Base-by-base conservation (phyloP, 768 basidiomycete species). In the Lentinula detonsa region DNA sequence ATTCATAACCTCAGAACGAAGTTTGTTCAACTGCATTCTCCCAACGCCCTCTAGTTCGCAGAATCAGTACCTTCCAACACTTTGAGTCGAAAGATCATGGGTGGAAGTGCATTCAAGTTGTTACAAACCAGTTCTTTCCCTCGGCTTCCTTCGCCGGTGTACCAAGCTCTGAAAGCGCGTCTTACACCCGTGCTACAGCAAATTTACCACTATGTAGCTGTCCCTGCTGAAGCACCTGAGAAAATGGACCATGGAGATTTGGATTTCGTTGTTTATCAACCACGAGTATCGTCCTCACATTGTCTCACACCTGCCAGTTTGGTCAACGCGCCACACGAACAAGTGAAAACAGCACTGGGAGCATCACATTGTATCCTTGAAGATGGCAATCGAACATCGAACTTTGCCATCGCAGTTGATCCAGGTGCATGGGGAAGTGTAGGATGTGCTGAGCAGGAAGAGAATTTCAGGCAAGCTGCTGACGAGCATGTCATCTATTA, bases 191-290 rank as follows among this genome's bases (percentile, higher is more conserved):
- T 69, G 5, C 69, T 91, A 34, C 65, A 72, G 42, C 65, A 72
- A 7, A 71, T 86, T 18, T 91, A 85, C 66, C 60, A 69, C 1
- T 65, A 76, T 57, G 86, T 87, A 21, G 75, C 74, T 11, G 77
- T 85, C 2, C 87, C 89, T 1, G 67, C 67, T 6, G 88, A 90
- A 70, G 84, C 81, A 8, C 89, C 88, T 13, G 84, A 80, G 63
- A 91, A 91, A 68, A 48, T 57, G 0, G 83, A 85, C 68, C 75
- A 87, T 63, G 89, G 89, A 1, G 90, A 91, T 66, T 66, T 91
- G 23, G 90, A 91, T 68, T 81, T 89, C 55, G 71, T 87, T 21
- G 88, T 88, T 4, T 62, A 34, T 39, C 7, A n/a, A 7, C 59
- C 59, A 0, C 18, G 40, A 50, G 1, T n/a, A 5, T 46, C 45